Conservation (phyloP, 2,329 filamentous ascomycete species). For the Microdochium bolleyi region DNA sequence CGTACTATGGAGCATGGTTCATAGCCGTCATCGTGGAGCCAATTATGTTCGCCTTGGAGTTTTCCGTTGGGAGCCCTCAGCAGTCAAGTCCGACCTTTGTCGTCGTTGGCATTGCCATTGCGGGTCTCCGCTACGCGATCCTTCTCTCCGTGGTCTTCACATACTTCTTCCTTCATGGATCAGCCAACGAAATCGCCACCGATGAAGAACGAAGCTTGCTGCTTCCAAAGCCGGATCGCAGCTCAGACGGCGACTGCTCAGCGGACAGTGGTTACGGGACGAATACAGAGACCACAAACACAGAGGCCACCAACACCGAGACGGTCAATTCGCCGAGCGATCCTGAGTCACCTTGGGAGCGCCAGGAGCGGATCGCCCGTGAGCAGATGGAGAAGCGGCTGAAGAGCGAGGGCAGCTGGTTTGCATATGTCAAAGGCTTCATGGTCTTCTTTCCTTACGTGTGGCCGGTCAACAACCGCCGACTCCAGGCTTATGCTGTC, state of each 20-base stretch:
- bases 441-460: constrained; percentile 70
- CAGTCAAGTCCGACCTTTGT: constrained; percentile 2
- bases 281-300: constrained; percentile 28
- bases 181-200: constrained; percentile 11
- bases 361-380: constrained; percentile 41
- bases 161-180: constrained; percentile 15
- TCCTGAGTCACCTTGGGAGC: constrained; percentile 47
- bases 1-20: constrained; percentile 55
- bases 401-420: constrained; percentile 69
- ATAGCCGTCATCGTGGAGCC: constrained; percentile 50
- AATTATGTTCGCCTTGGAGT: constrained; percentile 29
- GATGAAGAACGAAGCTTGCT: constrained; percentile 53
- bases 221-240: constrained; percentile 34
- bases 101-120: constrained; percentile 8
- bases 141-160: constrained; percentile 15
- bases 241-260: constrained; percentile 14
- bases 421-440: constrained; percentile 69
- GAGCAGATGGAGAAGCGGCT: constrained; percentile 60
- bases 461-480: constrained; percentile 61
- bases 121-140: constrained; percentile 22
- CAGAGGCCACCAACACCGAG: constrained; percentile 21
- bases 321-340: constrained; percentile 23
- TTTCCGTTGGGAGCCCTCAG: constrained; percentile 12
- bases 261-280: constrained; percentile 33
- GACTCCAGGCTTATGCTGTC: constrained; percentile 59